Base-by-base conservation (phyloP, 257 asterid species). In the Nicotiana otophora region DNA sequence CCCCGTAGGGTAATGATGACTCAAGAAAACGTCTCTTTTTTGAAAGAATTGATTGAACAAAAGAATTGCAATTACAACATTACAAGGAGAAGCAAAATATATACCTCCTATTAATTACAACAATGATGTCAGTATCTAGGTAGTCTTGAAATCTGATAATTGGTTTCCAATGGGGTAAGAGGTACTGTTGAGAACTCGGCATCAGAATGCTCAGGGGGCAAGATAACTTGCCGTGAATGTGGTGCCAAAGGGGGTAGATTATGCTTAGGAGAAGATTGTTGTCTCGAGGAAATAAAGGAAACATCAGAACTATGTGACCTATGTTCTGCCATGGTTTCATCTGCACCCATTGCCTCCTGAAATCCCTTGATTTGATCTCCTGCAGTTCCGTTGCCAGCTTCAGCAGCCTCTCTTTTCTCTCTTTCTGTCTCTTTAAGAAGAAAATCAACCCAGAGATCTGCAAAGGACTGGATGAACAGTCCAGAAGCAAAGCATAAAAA, bases 371-470 rank as follows among this genome's bases (percentile, higher is more conserved):
- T 85, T 81, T 88, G 91, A 64, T 88, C 90, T 65, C 85, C 90
- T 20, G 69, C 69, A 4, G 90, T 42, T 39, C 82, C 89, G 63
- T 83, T 85, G 20, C 82, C 89, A 78, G 88, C 89, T 14, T 69
- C 89, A 2, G 86, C 88, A 20, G 91, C 84, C 80, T 86, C 97
- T 46, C 91, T 87, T 86, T 88, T 94, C 66, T 91, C 99, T 88
- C 93, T 89, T 84, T 94, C 98, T 0, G 89, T 90, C 90, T 96
- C 98, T 8, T 88, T 91, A 76, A 96, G 98, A 69, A 96, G 98
- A 82, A 96, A 96, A 90, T 96, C 99, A 87, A 96, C 99, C 99
- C 99, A 96, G 67, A 94, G 76, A 87, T 94, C 98, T 90, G 97
- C 91, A 82, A 96, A 94, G 42, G 98, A 92, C 99, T 96, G 97